Evolutionary conservation across 768 basidiomycete species (phyloP), one percentile per base, ranked within the genome.

Genomic region (Tephrocybe sp.): DNA sequence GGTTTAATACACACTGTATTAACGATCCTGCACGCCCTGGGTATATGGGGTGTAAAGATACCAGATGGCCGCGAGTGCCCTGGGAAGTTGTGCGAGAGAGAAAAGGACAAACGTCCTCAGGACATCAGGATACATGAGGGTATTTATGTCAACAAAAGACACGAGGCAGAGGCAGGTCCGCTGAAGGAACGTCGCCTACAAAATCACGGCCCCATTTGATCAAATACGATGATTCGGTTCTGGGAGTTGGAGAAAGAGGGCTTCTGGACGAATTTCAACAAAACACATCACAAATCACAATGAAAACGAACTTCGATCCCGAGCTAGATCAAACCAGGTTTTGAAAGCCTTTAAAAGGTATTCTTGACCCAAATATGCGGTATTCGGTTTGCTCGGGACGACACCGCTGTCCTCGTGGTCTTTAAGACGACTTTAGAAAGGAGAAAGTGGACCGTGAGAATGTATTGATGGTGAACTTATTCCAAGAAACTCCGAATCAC

Each of bases 91-190:
- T 45, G 40, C 47, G 25, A 44, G 48, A 52, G 47, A 46, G 53
- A 19, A 56, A 65, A 65, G 70, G 67, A 69, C 67, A 55, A 61
- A 59, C 55, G 66, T 66, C 68, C 68, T 67, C 49, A 60, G 40
- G 58, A 59, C 57, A 69, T 65, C 64, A 66, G 55, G 63, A 56
- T 53, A 51, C 42, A 49, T 51, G 55, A 45, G 58, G 43, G 65
- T 61, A 65, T 71, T 70, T 72, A 75, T 67, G 67, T 22, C 21
- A 21, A 9, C 15, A 12, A 24, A 64, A 66, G 49, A 56, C 73
- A 75, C 69, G 75, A 76, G 76, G 73, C 70, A n/a, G n/a, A n/a
- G n/a, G n/a, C 59, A 24, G 11, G 30, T 11, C n/a, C 15, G 32
- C 22, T 18, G 13, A 37, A 39, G 39, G 38, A 12, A 25, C 30